A percentile compares a stretch with the other conserved stretches of the same genome.
Conservation (phyloP, 2,329 filamentous ascomycete genomes). For the Sclerotinia sclerotiorum region DNA sequence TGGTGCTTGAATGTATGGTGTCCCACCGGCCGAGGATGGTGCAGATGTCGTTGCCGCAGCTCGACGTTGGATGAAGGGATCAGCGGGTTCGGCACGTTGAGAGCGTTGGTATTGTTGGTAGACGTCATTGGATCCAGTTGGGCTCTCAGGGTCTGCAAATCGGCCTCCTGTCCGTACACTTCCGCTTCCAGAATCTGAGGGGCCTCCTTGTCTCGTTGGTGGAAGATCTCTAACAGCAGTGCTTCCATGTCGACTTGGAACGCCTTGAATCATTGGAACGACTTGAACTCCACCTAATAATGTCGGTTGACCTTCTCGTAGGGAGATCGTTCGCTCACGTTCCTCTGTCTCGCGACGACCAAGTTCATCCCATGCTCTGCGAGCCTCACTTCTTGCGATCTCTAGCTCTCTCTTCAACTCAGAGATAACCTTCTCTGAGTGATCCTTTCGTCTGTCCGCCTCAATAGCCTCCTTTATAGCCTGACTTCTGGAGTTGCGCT, state of each 20-base stretch:
- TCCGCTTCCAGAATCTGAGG: constrained; percentile 41
- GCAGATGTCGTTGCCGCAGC: constrained; percentile 27
- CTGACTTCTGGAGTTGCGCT: constrained; percentile 68
- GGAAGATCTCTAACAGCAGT: constrained; percentile 44
- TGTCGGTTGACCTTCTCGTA: constrained; percentile 84
- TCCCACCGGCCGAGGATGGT: constrained; percentile 32
- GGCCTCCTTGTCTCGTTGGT: constrained; percentile 48
- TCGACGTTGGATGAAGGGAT: constrained; percentile 54
- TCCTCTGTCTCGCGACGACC: constrained; percentile 92
- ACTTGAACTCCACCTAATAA: constrained; percentile 92
- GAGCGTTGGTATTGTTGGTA: constrained; percentile 37
- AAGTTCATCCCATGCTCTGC: constrained; percentile 95
- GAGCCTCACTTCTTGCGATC: constrained; percentile 94
- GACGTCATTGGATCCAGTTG: constrained; percentile 27
- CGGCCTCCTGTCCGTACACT: constrained; percentile 31
- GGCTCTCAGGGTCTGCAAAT: constrained; percentile 27
- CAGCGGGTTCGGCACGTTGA: constrained; percentile 57
- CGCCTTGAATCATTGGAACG: constrained; percentile 81
- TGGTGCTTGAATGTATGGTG: constrained; percentile 46
- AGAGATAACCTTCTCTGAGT: constrained; percentile 72
- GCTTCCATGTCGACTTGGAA: constrained; percentile 55
- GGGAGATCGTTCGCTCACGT: constrained; percentile 78
- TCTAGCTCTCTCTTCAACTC: constrained; percentile 92
- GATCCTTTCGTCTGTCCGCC: constrained; percentile 66
- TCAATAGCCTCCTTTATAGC: constrained; percentile 65